These are phyloP conservation scores for Cadophora luteo-olivacea DNA, from an alignment of 2,329 filamentous ascomycete genomes.

Conservation along the genomic window DNA sequence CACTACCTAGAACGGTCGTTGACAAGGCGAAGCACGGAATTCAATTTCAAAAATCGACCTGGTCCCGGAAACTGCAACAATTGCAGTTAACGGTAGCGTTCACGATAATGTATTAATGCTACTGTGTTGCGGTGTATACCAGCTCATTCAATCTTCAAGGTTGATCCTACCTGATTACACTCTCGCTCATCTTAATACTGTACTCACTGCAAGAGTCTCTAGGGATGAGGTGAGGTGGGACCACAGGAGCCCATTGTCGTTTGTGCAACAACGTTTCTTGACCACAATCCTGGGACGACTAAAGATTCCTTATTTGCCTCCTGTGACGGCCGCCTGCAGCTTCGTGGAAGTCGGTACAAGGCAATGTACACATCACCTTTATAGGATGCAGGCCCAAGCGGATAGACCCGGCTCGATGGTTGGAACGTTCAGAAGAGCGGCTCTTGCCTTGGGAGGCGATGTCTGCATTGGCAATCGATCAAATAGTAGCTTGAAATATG, in stretches of 20 bases:
- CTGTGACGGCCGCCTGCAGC: neutral
- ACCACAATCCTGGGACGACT: slow-evolving; percentile 15
- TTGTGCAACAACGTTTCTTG: slow-evolving; percentile 1
- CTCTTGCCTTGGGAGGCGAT: neutral
- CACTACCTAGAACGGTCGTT: neutral
- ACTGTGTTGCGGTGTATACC: neutral
- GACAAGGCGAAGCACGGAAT: neutral
- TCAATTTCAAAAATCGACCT: neutral
- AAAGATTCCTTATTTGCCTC: neutral
- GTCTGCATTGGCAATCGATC: neutral
- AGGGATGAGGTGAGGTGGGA: neutral
- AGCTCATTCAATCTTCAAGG: neutral
- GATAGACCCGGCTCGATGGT: neutral
- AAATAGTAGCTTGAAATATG: neutral
- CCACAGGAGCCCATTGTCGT: neutral
- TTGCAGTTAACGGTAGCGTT: neutral
- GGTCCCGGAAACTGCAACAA: neutral
- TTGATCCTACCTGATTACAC: neutral
- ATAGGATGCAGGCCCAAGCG: neutral
- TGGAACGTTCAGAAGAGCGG: neutral
- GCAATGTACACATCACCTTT: too few relatives aligned
- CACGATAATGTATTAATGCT: too few relatives aligned
- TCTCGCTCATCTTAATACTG: neutral
- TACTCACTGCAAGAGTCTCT: neutral
- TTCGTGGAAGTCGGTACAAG: neutral